Evolutionary conservation across 768 basidiomycete genomes (phyloP), one percentile per base, ranked within the genome.

Genomic region (Kwoniella dendrophila): DNA sequence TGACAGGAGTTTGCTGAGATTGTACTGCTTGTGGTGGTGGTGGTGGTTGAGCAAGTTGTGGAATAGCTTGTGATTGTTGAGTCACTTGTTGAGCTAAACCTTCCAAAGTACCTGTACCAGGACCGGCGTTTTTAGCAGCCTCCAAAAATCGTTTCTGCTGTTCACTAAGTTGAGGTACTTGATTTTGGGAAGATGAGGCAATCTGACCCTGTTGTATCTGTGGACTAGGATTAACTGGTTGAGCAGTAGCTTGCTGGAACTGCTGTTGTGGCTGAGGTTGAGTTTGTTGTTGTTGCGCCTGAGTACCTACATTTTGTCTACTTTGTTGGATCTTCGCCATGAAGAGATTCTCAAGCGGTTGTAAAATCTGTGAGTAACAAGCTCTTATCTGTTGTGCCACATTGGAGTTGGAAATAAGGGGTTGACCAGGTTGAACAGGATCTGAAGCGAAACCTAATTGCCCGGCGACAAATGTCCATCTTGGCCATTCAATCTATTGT

Each of bases 291-390:
- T 64, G 70, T 29, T 62, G 60, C 36, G 34, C 50, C 32, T 53
- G 63, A 26, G 34, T 29, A 45, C 50, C 51, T 18, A 56, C 48
- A 43, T 65, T 64, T 48, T 64, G 59, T 22, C 57, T 54, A 45
- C 29, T 56, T 34, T 60, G 58, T n/a, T 52, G 49, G 16, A 68
- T 57, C 3, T 48, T 36, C 0, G 33, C 20, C 59, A 68, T 69
- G 51, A 70, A 67, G n/a, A 64, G 47, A 14, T 68, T 57, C 38
- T 73, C 72, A 29, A 69, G 38, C 8, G 54, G 62, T n/a, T 56
- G 43, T 12, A 70, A 48, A 20, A 60, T 56, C 10, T 60, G 51
- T 8, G 41, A 27, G 44, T 71, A 71, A 34, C 59, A 26, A 2
- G 44, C 30, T 49, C 63, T 53, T 16, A 70, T 53, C 54, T 73